Evolutionary conservation across 2,329 filamentous ascomycete genomes (phyloP).

Genomic region (Chaetomiaceae sp.): DNA sequence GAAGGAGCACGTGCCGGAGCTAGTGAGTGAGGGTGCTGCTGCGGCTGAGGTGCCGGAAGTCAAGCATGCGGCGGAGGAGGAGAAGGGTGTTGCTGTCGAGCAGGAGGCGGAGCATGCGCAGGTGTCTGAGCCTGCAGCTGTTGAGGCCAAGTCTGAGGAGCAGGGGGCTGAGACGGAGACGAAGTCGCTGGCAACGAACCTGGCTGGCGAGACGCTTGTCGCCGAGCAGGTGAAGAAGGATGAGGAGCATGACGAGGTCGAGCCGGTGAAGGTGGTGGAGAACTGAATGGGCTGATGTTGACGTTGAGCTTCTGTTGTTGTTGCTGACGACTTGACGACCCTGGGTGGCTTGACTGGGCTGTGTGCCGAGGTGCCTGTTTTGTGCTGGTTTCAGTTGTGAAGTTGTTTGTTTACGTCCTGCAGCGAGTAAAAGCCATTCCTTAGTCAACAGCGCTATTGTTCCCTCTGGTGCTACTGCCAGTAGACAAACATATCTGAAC

Average conservation of each 20-base stretch:
- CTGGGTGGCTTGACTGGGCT: no score
- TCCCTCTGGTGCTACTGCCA: no score
- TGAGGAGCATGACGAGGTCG: conserved; percentile 19
- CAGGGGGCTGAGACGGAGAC: conserved; percentile 13
- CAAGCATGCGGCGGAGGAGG: background rate
- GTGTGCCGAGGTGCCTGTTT: no score
- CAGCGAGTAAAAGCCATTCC: background rate
- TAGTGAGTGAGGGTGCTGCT: background rate
- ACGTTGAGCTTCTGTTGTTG: background rate
- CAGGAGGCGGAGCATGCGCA: conserved; percentile 7
- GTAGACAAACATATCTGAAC: no score
- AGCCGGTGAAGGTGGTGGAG: conserved; percentile 17
- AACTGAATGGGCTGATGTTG: background rate
- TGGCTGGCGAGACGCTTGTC: conserved; percentile 39
- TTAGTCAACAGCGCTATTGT: no score
- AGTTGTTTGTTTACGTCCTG: background rate
- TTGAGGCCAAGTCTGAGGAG: background rate
- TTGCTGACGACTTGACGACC: no score
- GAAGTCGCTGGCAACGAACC: conserved; percentile 37
- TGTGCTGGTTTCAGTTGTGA: background rate
- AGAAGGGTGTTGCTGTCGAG: conserved; percentile 1
- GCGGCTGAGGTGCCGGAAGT: background rate
- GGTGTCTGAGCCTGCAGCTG: conserved; percentile 1
- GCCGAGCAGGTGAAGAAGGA: conserved; percentile 32
- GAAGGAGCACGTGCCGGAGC: background rate